Percentiles rank a stretch among this genome's conserved stretches.
These are phyloP conservation scores for Carallia brachiata DNA, from an alignment of 345 rosid genomes.

Conservation along the genomic window DNA sequence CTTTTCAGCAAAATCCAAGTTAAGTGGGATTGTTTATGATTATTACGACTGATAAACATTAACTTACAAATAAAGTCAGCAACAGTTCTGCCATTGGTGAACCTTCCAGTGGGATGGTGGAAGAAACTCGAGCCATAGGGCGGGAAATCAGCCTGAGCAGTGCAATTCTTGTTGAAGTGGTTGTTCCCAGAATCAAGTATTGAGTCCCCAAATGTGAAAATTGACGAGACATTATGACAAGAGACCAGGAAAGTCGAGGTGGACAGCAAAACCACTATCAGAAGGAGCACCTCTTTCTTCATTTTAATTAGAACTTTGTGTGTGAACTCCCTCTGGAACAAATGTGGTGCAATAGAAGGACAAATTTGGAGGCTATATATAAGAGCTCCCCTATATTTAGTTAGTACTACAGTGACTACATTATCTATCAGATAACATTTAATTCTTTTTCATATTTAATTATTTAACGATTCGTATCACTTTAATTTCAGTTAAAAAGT, in stretches of 20 bases:
- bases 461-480: no score
- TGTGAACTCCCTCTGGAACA: background rate
- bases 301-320: background rate
- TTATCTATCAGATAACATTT: no score
- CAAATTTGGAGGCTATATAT: no score
- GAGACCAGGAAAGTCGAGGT: slow-evolving; percentile 9
- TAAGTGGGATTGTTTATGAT: background rate
- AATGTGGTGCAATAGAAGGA: background rate
- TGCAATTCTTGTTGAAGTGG: slow-evolving; percentile 57
- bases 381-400: no score
- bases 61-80: slow-evolving; percentile 56
- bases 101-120: slow-evolving; percentile 66
- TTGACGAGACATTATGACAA: slow-evolving; percentile 35
- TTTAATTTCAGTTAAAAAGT: no score
- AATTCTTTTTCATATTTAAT: no score
- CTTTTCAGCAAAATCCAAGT: no score
- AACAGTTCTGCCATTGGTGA: slow-evolving; percentile 69
- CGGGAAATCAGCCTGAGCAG: slow-evolving; percentile 66
- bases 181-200: slow-evolving; percentile 68
- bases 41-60: background rate
- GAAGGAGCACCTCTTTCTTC: background rate
- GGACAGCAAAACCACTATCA: background rate
- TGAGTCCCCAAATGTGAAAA: slow-evolving; percentile 69
- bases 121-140: slow-evolving; percentile 71
- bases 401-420: no score